Percentiles rank a stretch among this genome's conserved stretches.
phyloP scores from a whole-genome alignment of 345 rosid species.

The Trapa bicornis region DNA sequence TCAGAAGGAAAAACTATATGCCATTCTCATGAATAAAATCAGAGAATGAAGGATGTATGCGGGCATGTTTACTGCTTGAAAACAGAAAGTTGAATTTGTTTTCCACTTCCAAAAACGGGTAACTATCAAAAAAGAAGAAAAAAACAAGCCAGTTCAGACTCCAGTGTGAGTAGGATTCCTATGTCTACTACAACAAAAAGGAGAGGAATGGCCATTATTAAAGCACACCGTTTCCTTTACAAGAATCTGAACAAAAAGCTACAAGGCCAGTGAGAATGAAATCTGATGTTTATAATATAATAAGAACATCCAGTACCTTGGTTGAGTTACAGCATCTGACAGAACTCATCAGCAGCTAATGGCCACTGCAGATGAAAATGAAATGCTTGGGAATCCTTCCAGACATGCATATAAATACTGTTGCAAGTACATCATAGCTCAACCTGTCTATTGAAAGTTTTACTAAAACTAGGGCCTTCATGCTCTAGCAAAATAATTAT shows the following conservation, averaged over 20 bases:
- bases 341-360: neutral
- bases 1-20: neutral
- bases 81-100: neutral
- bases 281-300: neutral
- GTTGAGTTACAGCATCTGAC: neutral
- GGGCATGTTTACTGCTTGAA: neutral
- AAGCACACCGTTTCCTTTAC: neutral
- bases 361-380: too few relatives aligned
- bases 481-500: conserved; percentile 5
- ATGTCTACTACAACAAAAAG: too few relatives aligned
- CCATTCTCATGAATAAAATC: neutral
- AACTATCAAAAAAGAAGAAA: too few relatives aligned
- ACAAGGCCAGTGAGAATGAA: neutral
- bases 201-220: too few relatives aligned
- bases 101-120: neutral
- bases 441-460: conserved; percentile 7
- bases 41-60: neutral
- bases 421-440: conserved; percentile 4
- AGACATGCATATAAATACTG: neutral
- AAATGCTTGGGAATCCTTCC: neutral
- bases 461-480: conserved; percentile 4
- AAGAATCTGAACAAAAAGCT: neutral
- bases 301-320: neutral
- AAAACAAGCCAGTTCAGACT: too few relatives aligned
- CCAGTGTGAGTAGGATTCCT: too few relatives aligned